These are phyloP conservation scores for Botryosphaeria agaves DNA, from an alignment of 2,329 filamentous ascomycete genomes.

Conservation along the genomic window DNA sequence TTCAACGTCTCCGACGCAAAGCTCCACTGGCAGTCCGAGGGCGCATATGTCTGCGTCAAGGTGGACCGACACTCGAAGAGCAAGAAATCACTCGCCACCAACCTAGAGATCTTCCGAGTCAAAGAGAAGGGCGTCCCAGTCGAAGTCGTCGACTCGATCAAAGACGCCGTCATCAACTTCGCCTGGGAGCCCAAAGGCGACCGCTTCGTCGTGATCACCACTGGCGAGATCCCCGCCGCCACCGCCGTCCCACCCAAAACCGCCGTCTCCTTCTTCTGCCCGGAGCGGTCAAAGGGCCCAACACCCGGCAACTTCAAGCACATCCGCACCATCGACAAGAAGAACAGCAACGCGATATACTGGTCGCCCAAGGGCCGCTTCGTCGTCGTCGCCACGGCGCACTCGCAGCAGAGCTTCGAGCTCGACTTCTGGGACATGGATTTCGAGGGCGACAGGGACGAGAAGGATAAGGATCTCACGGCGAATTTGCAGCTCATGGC, in stretches of 20 bases:
- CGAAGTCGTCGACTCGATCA: slow-evolving; percentile 92
- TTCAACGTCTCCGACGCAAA: slow-evolving; percentile 98
- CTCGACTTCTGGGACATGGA: slow-evolving; percentile 97
- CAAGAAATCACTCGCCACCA: slow-evolving; percentile 94
- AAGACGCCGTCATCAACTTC: slow-evolving; percentile 98
- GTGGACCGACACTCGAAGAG: slow-evolving; percentile 98
- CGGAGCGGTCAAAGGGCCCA: slow-evolving; percentile 77
- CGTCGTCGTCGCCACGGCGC: slow-evolving; percentile 82
- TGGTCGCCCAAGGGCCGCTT: slow-evolving; percentile 95
- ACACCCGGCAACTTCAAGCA: slow-evolving; percentile 88
- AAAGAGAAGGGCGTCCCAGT: slow-evolving; percentile 96
- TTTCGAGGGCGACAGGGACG: slow-evolving; percentile 91
- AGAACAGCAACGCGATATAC: slow-evolving; percentile 99
- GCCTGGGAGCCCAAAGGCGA: slow-evolving; percentile 98
- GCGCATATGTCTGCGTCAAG: slow-evolving; percentile 90
- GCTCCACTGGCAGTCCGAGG: slow-evolving; percentile 96
- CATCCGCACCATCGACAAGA: slow-evolving; percentile 89
- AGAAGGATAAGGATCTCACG: slow-evolving; percentile 81
- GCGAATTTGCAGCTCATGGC: slow-evolving; percentile 94
- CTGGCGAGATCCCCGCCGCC: slow-evolving; percentile 61
- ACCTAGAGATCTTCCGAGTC: slow-evolving; percentile 94
- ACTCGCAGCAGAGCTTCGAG: slow-evolving; percentile 84
- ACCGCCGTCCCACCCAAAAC: slow-evolving; percentile 86
- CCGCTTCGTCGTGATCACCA: slow-evolving; percentile 92
- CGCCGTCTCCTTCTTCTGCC: slow-evolving; percentile 86